These are phyloP conservation scores for Ballota nigra DNA, from an alignment of 257 asterid genomes.

Conservation along the genomic window DNA sequence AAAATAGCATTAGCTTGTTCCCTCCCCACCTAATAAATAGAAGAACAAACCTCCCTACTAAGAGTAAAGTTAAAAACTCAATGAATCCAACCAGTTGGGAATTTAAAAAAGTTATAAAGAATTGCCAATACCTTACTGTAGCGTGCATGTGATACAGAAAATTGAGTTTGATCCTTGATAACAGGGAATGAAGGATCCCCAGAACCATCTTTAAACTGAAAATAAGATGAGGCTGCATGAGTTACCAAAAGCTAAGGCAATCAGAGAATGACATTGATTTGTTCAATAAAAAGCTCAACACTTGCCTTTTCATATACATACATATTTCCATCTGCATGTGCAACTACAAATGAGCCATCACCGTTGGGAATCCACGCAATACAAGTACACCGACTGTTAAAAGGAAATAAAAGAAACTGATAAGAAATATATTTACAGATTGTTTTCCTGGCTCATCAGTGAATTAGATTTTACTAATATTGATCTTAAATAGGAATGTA, in stretches of 20 bases:
- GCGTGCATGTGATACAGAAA: slow-evolving; percentile 94
- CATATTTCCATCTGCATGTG: slow-evolving; percentile 94
- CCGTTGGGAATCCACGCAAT: slow-evolving; percentile 92
- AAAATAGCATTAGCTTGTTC: too few species aligned
- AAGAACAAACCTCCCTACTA: slow-evolving; percentile 12
- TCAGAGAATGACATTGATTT: slow-evolving; percentile 12
- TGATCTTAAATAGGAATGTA: neutral
- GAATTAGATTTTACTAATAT: neutral
- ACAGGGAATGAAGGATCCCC: slow-evolving; percentile 94
- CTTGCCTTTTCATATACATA: slow-evolving; percentile 94
- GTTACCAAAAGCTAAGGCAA: slow-evolving; percentile 8
- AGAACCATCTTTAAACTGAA: slow-evolving; percentile 89
- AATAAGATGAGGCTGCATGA: slow-evolving; percentile 15
- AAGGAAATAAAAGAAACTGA: slow-evolving; percentile 24
- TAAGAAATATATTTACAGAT: neutral
- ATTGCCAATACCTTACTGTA: slow-evolving; percentile 74
- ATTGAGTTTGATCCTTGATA: slow-evolving; percentile 91
- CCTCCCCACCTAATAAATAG: too few species aligned
- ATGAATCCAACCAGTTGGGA: neutral
- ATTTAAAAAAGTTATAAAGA: slow-evolving; percentile 1
- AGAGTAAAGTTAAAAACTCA: neutral
- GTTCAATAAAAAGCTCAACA: slow-evolving; percentile 23
- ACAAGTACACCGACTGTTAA: slow-evolving; percentile 82
- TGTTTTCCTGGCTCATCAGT: neutral
- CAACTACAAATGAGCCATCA: slow-evolving; percentile 86